Base-by-base conservation (phyloP, 345 rosid genomes). In the Jatropha curcas region DNA sequence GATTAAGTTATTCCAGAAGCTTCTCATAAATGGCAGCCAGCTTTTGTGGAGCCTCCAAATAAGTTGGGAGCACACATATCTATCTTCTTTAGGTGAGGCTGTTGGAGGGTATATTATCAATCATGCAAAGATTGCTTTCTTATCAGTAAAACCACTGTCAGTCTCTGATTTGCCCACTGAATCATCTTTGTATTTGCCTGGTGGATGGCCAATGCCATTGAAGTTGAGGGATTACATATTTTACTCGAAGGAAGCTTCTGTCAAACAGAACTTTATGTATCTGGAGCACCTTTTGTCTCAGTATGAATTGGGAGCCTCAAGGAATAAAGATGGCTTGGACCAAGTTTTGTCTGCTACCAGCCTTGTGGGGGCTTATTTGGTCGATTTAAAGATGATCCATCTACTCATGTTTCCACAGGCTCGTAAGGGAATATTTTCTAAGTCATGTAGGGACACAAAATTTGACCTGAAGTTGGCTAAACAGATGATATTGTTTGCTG, bases 1-100 rank as follows among this genome's bases (percentile, higher is more conserved):
- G 98, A 84, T 87, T 80, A 88, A 87, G 63, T 84, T 94, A 68
- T 92, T 90, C 74, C 91, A 90, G 80, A 87, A 84, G 77, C 94
- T 94, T 81, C 83, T 90, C 68, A 69, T 71, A 74, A 89, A 80
- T 75, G 98, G 98, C 16, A 88, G 86, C 80, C 87, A 78, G 73
- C 85, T 86, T 60, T 16, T 81, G 37, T 92, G 98, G 98, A 94
- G 98, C 72, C 88, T 94, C 46, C 89, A 87, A 59, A 81, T 84
- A 72, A 90, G 98, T 80, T 94, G 95, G 97, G 95, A 89, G 76
- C 95, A 92, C 76, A 88, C 89, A n/a, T 94, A 92, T 84, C 82
- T 90, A 63, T 92, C 92, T 59, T 86, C 98, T 68, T 82, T 94
- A 35, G 97, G 97, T 30, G 87, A 83, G 81, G 74, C 79, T 79